These are phyloP conservation scores for Wickerhamiella parazyma DNA, from an alignment of 805 yeast species.

Conservation along the genomic window DNA sequence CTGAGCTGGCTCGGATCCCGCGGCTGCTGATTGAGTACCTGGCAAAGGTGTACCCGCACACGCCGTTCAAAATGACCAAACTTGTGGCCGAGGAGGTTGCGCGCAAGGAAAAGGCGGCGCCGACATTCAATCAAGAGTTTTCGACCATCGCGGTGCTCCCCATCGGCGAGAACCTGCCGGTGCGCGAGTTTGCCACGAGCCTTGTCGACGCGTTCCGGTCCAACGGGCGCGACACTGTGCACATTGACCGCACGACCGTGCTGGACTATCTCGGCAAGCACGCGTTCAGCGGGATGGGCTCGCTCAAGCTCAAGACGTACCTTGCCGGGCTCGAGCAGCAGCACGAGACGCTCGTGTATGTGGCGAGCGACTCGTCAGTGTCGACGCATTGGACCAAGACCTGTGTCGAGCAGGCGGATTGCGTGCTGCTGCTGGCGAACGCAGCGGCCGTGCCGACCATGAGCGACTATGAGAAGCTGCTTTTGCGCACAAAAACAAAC, in stretches of 20 bases:
- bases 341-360: constrained; percentile 75
- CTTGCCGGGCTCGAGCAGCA: constrained; percentile 84
- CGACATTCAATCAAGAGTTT: constrained; percentile 33
- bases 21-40: constrained; percentile 75
- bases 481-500: constrained; percentile 62
- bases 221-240: constrained; percentile 60
- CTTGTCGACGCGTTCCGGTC: constrained; percentile 57
- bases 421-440: constrained; percentile 79
- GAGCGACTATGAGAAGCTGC: constrained; percentile 73
- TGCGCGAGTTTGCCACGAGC: constrained; percentile 65
- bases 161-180: constrained; percentile 68
- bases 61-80: constrained; percentile 79
- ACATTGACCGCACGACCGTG: constrained; percentile 72
- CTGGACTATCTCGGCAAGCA: constrained; percentile 73
- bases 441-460: constrained; percentile 57
- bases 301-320: constrained; percentile 73
- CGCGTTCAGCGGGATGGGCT: constrained; percentile 82
- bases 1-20: constrained; percentile 89
- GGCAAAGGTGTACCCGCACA: constrained; percentile 72
- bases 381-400: constrained; percentile 83
- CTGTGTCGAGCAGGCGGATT: constrained; percentile 90
- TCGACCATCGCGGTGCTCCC: constrained; percentile 81
- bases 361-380: constrained; percentile 64
- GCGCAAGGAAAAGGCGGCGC: constrained; percentile 9
- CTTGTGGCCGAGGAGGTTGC: constrained; percentile 48